A percentile compares a stretch with the other conserved stretches of the same genome.
Evolutionary conservation across 2,329 filamentous ascomycete genomes (phyloP).

Genomic region (Neofusicoccum kwambonambiense): DNA sequence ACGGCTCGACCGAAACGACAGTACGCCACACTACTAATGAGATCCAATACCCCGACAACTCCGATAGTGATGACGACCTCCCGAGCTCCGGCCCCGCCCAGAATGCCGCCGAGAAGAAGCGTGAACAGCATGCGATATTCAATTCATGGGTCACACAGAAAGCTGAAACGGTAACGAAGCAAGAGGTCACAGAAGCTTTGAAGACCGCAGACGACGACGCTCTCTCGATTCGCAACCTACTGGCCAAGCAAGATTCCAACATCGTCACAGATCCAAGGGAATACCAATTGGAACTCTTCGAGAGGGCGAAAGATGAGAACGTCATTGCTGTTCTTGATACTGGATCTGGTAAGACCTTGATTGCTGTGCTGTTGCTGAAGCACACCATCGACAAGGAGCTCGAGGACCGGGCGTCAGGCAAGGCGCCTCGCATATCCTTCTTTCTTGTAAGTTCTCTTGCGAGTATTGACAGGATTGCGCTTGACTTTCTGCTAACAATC

Average conservation of each 20-base stretch:
- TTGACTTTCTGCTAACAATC: background rate
- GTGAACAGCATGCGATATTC: constrained; percentile 44
- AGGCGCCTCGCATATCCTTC: constrained; percentile 68
- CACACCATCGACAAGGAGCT: constrained; percentile 77
- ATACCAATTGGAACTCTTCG: constrained; percentile 90
- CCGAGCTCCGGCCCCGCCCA: constrained; percentile 24
- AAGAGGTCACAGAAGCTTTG: constrained; percentile 32
- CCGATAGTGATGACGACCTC: constrained; percentile 25
- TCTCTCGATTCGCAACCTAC: constrained; percentile 53
- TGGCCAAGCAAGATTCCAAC: constrained; percentile 50
- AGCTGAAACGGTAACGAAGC: constrained; percentile 42
- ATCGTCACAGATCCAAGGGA: constrained; percentile 80
- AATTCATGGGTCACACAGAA: constrained; percentile 42
- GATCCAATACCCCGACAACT: constrained; percentile 22
- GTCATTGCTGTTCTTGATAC: constrained; percentile 92
- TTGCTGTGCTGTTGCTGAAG: constrained; percentile 80
- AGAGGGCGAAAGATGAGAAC: constrained; percentile 79
- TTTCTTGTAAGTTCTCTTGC: constrained; percentile 63
- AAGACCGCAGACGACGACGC: constrained; percentile 43
- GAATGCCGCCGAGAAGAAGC: constrained; percentile 38
- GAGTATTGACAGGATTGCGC: background rate
- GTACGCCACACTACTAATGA: background rate
- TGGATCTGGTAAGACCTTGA: constrained; percentile 95
- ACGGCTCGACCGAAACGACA: background rate
- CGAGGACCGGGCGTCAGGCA: constrained; percentile 62